phyloP scores from a whole-genome alignment of 306 rosid genomes.

The Ochetophila trinervis region DNA sequence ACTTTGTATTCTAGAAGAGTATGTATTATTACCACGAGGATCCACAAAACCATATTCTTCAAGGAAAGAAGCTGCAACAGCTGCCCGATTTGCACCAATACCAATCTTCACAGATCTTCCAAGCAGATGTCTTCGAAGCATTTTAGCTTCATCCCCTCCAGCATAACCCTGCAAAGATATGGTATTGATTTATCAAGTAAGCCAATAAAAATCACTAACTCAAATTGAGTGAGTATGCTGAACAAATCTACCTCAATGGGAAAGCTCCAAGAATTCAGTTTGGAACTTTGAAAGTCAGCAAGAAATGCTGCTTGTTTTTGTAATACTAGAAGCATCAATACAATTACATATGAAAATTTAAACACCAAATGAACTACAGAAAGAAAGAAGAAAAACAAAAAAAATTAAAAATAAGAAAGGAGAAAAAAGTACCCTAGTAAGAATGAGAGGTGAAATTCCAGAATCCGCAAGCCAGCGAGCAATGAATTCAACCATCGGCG shows the following conservation, averaged over 20 bases:
- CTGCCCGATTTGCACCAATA: slow-evolving; percentile 70
- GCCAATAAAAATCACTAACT: slow-evolving; percentile 8
- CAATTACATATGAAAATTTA: neutral
- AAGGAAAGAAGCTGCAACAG: slow-evolving; percentile 49
- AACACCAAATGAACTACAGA: neutral
- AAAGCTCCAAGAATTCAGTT: too few relatives aligned
- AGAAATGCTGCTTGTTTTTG: too few relatives aligned
- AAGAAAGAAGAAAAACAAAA: too few relatives aligned
- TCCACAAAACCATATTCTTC: slow-evolving; percentile 61
- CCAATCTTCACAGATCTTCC: slow-evolving; percentile 69
- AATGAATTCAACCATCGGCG: slow-evolving; percentile 90
- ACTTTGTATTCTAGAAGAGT: slow-evolving; percentile 26
- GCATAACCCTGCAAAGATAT: slow-evolving; percentile 74
- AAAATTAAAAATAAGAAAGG: neutral
- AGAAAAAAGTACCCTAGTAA: slow-evolving; percentile 55
- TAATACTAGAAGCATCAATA: too few relatives aligned
- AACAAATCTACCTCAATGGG: too few relatives aligned
- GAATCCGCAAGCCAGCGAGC: slow-evolving; percentile 53
- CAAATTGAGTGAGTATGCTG: neutral
- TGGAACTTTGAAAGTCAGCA: too few relatives aligned
- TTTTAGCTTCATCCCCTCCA: slow-evolving; percentile 90
- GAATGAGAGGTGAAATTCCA: slow-evolving; percentile 71
- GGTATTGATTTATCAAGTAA: slow-evolving; percentile 7
- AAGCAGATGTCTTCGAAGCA: slow-evolving; percentile 73
- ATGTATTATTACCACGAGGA: slow-evolving; percentile 27